Evolutionary conservation across 2,329 filamentous ascomycete species (phyloP).

Genomic region (Cadophora sp.): DNA sequence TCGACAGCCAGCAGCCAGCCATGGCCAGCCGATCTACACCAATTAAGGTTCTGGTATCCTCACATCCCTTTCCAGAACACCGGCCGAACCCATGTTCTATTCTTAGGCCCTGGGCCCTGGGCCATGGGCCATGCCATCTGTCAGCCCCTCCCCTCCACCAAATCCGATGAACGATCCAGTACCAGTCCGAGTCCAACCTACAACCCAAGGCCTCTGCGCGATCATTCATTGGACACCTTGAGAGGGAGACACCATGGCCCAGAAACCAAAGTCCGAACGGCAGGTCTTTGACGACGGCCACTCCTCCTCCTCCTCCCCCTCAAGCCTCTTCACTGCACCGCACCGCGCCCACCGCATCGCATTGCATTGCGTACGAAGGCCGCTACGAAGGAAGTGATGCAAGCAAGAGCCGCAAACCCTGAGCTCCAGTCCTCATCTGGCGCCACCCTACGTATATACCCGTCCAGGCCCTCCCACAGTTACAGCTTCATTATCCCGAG

Average conservation of each 20-base stretch:
- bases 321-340: not conserved
- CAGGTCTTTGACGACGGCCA: not conserved
- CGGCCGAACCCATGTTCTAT: constrained; percentile 3
- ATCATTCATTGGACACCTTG: constrained; percentile 16
- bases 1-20: too few relatives aligned
- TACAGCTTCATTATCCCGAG: constrained; percentile 26
- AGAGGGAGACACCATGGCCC: constrained; percentile 2
- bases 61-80: not conserved
- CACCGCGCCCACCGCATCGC: not conserved
- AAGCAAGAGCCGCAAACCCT: constrained; percentile 13
- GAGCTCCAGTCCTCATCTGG: constrained; percentile 1
- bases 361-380: not conserved
- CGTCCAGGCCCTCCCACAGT: constrained; percentile 6
- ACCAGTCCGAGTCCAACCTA: not conserved
- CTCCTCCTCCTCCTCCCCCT: not conserved
- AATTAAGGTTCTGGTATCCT: not conserved
- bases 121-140: constrained; percentile 3
- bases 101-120: not conserved
- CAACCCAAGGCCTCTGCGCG: constrained; percentile 13
- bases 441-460: constrained; percentile 20
- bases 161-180: constrained; percentile 2
- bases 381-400: constrained; percentile 6
- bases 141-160: constrained; percentile 12
- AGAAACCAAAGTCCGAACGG: not conserved
- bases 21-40: not conserved